phyloP scores from a whole-genome alignment of 1,139 yeast genomes.

The Candida mesenterica region DNA sequence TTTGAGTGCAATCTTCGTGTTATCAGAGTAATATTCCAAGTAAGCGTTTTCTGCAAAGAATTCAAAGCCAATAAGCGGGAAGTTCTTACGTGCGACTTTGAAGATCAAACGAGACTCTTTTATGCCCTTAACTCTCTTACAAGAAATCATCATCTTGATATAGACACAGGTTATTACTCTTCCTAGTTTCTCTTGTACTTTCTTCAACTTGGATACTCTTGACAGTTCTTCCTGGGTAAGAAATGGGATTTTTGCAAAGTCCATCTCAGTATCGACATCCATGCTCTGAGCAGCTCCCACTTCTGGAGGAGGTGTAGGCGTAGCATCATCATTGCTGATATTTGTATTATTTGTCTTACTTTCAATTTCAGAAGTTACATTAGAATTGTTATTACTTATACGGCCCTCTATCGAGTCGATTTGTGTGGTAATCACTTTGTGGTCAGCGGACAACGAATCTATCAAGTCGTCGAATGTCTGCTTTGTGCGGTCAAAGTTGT shows the following conservation, averaged over 20 bases:
- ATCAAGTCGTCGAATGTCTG: constrained; percentile 52
- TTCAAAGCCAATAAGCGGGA: constrained; percentile 61
- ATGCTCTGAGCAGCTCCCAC: too few species aligned
- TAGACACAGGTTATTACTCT: constrained; percentile 51
- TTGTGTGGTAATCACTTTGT: constrained; percentile 22
- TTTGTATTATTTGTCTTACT: constrained; percentile 20
- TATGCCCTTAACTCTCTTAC: constrained; percentile 62
- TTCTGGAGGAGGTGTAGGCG: constrained; percentile 7
- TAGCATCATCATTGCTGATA: too few species aligned
- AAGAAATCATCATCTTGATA: constrained; percentile 57
- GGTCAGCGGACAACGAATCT: constrained; percentile 34
- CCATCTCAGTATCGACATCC: constrained; percentile 10
- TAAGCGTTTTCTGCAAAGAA: constrained; percentile 80
- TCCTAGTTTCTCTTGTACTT: constrained; percentile 21
- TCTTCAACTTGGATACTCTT: constrained; percentile 23
- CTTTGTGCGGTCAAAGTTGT: constrained; percentile 52
- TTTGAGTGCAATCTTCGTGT: constrained; percentile 67
- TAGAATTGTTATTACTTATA: constrained; percentile 6
- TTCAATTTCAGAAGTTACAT: constrained; percentile 7
- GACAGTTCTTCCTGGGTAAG: constrained; percentile 29
- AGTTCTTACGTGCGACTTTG: constrained; percentile 53
- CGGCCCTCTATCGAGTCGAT: constrained; percentile 25
- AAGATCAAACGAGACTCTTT: constrained; percentile 72
- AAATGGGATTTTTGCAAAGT: constrained; percentile 13
- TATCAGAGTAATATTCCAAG: constrained; percentile 70